Evolutionary conservation across 73 alveolate genomes (phyloP).

Genomic region (Tetrahymena malaccensis): DNA sequence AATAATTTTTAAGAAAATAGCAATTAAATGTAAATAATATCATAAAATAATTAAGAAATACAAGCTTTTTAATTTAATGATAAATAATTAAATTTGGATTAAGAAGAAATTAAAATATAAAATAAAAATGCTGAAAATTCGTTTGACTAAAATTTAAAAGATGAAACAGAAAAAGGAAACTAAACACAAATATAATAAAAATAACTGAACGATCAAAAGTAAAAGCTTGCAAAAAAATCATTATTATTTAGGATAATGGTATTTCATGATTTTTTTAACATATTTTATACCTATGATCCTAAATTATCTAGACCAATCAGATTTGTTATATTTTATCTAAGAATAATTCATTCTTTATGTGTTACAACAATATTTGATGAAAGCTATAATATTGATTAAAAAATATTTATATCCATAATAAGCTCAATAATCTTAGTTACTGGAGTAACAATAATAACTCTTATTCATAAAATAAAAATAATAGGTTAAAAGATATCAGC

Average conservation of each 20-base stretch:
- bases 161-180: neutral
- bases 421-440: neutral
- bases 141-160: no score
- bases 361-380: neutral
- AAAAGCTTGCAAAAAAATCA: neutral
- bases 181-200: no score
- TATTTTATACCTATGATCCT: neutral
- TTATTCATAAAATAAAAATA: neutral
- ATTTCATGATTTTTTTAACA: neutral
- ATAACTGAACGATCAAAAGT: no score
- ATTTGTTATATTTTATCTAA: no score
- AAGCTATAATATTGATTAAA: no score
- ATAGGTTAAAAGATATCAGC: neutral
- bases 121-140: no score
- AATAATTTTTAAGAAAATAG: no score
- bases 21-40: no score
- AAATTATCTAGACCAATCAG: neutral
- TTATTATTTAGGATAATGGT: neutral
- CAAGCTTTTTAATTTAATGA: no score
- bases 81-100: no score
- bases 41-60: no score
- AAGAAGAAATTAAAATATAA: no score
- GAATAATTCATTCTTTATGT: neutral
- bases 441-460: neutral
- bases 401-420: neutral